These are phyloP conservation scores for Aegilops tauschii DNA, from an alignment of 176 grass and related monocot species.

Conservation along the genomic window DNA sequence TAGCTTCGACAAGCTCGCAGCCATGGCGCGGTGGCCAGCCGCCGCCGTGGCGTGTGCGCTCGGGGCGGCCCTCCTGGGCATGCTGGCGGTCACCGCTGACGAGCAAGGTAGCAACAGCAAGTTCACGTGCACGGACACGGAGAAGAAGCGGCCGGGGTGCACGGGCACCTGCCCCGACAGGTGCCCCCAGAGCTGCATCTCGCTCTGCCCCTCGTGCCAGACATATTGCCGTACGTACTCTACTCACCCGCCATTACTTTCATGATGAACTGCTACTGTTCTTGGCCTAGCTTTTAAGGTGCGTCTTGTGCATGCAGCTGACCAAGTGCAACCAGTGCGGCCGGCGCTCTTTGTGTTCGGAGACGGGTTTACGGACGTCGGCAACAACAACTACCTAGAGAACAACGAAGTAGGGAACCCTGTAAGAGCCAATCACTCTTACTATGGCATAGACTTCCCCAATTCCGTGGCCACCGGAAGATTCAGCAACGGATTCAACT, in stretches of 20 bases:
- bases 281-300: neutral
- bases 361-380: constrained; percentile 15
- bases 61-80: neutral
- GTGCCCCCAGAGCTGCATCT: neutral
- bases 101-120: neutral
- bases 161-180: neutral
- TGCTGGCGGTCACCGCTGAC: neutral
- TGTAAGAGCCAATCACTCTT: neutral
- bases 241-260: neutral
- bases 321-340: neutral
- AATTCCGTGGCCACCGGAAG: constrained; percentile 28
- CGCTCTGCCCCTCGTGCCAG: neutral
- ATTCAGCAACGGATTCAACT: constrained; percentile 58
- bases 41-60: neutral
- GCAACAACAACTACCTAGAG: constrained; percentile 43
- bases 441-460: constrained; percentile 47
- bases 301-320: neutral
- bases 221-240: neutral
- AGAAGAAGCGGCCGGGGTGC: neutral
- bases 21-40: neutral
- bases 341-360: constrained; percentile 38
- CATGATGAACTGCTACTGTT: neutral
- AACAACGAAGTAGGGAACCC: neutral
- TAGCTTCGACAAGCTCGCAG: neutral
- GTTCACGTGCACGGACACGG: neutral